phyloP scores from a whole-genome alignment of 257 asterid species.

The Nicotiana benthamiana region DNA sequence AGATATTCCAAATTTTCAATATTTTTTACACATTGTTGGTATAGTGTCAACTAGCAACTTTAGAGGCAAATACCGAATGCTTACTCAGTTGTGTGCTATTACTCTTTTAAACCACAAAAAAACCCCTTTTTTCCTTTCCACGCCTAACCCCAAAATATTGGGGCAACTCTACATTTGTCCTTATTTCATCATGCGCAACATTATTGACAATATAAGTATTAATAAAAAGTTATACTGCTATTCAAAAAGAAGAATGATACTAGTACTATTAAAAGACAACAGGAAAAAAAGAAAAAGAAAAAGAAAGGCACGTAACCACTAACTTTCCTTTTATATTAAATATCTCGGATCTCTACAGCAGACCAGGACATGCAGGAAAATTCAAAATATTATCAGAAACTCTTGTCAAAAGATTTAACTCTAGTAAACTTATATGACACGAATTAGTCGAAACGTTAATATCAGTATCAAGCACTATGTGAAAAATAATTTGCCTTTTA shows the following conservation, averaged over 20 bases:
- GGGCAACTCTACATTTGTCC: neutral
- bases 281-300: neutral
- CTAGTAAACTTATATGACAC: too few relatives aligned
- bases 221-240: neutral
- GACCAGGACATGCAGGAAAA: too few relatives aligned
- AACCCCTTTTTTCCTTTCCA: neutral
- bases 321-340: too few relatives aligned
- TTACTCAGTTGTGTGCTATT: neutral
- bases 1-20: neutral
- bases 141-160: neutral
- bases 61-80: too few relatives aligned
- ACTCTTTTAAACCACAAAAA: neutral
- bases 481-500: too few relatives aligned
- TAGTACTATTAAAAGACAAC: neutral
- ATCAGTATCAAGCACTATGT: rapidly evolving
- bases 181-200: constrained; percentile 1
- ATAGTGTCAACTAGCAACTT: too few relatives aligned
- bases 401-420: too few relatives aligned
- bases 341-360: too few relatives aligned
- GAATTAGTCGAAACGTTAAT: too few relatives aligned
- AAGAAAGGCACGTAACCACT: neutral
- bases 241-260: neutral
- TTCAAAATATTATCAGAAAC: too few relatives aligned
- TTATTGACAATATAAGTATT: neutral
- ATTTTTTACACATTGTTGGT: too few relatives aligned